Evolutionary conservation across 202 grass and related monocot genomes (phyloP).

Genomic region (Brachypodium distachyon): DNA sequence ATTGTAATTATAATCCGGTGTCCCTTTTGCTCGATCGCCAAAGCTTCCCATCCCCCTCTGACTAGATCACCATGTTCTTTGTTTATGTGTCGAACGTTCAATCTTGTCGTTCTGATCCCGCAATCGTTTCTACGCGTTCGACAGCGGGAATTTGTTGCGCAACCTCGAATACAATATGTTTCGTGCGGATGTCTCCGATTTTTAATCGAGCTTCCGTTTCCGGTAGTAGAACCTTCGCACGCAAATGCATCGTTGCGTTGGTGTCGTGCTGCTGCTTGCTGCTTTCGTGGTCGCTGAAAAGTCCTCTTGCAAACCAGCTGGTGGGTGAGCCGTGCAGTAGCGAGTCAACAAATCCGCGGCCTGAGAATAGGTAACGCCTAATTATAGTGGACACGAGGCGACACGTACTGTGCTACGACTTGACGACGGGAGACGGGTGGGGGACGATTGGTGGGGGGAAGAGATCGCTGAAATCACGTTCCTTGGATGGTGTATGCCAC

Average conservation of each 20-base stretch:
- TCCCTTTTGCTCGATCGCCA: neutral
- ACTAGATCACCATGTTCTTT: neutral
- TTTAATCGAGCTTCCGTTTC: neutral
- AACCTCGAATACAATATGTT: neutral
- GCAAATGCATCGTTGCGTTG: neutral
- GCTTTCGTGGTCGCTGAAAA: constrained; percentile 4
- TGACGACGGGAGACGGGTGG: neutral
- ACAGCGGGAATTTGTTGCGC: neutral
- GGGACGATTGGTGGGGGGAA: too few species aligned
- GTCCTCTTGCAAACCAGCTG: neutral
- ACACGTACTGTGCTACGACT: neutral
- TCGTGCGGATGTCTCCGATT: neutral
- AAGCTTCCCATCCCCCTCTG: neutral
- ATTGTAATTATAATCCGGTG: constrained; percentile 28
- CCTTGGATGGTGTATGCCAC: neutral
- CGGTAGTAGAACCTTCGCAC: neutral
- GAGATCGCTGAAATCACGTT: constrained; percentile 11
- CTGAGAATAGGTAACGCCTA: neutral
- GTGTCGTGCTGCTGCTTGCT: neutral
- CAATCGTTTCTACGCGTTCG: neutral
- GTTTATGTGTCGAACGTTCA: neutral
- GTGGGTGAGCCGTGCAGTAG: constrained; percentile 15
- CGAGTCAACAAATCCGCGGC: constrained; percentile 27
- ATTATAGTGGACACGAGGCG: constrained; percentile 25
- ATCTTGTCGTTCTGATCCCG: neutral